Evolutionary conservation across 352 stramenopile genomes (phyloP).

Genomic region (Globisporangium orthogonon): DNA sequence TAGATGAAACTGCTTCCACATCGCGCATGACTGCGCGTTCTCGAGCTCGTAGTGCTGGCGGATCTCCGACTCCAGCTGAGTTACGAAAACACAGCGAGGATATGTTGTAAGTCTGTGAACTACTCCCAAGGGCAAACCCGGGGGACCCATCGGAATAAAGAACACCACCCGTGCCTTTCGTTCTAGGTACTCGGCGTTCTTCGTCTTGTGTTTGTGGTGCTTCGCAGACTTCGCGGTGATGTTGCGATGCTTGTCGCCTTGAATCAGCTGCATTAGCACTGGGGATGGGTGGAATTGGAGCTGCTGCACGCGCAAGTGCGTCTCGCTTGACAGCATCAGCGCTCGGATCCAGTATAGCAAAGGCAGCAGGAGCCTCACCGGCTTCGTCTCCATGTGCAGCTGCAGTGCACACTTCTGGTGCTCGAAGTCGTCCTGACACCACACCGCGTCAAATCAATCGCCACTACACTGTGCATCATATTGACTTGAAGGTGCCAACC

Average conservation of each 20-base stretch:
- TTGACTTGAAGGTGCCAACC: no score
- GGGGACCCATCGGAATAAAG: not conserved
- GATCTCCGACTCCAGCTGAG: slow-evolving; percentile 50
- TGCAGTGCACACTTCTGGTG: slow-evolving; percentile 36
- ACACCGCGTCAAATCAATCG: not conserved
- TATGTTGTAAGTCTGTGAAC: no score
- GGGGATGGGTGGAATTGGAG: slow-evolving; percentile 48
- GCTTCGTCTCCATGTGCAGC: slow-evolving; percentile 39
- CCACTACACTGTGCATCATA: not conserved
- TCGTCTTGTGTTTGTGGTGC: slow-evolving; percentile 21
- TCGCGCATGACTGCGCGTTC: slow-evolving; percentile 35
- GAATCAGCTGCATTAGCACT: slow-evolving; percentile 37
- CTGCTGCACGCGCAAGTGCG: slow-evolving; percentile 6
- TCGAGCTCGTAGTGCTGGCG: slow-evolving; percentile 50
- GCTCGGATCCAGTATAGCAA: not conserved
- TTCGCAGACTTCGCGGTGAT: slow-evolving; percentile 14
- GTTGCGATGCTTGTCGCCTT: slow-evolving; percentile 22
- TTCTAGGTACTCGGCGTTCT: slow-evolving; percentile 43
- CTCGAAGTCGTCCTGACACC: slow-evolving; percentile 17
- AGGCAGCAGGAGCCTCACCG: slow-evolving; percentile 15
- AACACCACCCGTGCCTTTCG: slow-evolving; percentile 24
- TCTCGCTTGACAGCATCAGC: no score
- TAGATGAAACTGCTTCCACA: slow-evolving; percentile 47
- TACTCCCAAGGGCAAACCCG: not conserved
- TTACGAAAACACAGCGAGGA: not conserved